phyloP scores from a whole-genome alignment of 768 basidiomycete genomes.

The Candolleomyces aberdarensis region DNA sequence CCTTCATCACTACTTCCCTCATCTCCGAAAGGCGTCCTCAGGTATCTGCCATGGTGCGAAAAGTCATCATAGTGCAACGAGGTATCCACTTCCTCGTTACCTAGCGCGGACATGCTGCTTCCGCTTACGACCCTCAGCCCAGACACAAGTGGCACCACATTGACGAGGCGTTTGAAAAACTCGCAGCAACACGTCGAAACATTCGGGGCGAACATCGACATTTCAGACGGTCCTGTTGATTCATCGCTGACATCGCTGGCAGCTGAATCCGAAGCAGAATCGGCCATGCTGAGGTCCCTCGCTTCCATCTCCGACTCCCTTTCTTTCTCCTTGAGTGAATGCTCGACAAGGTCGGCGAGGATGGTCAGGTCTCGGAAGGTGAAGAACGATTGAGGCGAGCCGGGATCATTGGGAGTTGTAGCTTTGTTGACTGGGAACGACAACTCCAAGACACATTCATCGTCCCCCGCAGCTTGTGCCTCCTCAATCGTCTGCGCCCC shows the following conservation, averaged over 20 bases:
- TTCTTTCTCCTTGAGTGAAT: background rate
- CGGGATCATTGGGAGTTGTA: background rate
- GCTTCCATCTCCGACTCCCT: background rate
- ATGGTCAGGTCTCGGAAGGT: background rate
- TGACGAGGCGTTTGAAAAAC: slow-evolving; percentile 1
- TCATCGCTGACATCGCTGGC: background rate
- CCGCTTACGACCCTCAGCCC: background rate
- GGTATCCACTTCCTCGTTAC: background rate
- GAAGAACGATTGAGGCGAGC: background rate
- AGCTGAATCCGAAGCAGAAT: background rate
- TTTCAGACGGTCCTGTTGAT: background rate
- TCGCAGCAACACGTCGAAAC: slow-evolving; percentile 6
- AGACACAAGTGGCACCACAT: background rate
- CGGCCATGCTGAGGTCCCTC: background rate
- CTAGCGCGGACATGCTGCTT: background rate
- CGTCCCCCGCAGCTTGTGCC: background rate
- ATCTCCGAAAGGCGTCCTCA: background rate
- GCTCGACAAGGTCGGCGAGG: background rate
- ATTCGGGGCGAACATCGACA: background rate
- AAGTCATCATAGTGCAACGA: background rate
- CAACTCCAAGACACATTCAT: background rate
- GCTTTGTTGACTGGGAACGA: background rate
- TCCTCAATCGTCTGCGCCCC: too few relatives aligned
- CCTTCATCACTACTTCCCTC: background rate
- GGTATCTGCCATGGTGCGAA: background rate